A percentile compares a stretch with the other conserved stretches of the same genome.
phyloP scores from a whole-genome alignment of 2,329 filamentous ascomycete species.

The Peltaster fructicola region DNA sequence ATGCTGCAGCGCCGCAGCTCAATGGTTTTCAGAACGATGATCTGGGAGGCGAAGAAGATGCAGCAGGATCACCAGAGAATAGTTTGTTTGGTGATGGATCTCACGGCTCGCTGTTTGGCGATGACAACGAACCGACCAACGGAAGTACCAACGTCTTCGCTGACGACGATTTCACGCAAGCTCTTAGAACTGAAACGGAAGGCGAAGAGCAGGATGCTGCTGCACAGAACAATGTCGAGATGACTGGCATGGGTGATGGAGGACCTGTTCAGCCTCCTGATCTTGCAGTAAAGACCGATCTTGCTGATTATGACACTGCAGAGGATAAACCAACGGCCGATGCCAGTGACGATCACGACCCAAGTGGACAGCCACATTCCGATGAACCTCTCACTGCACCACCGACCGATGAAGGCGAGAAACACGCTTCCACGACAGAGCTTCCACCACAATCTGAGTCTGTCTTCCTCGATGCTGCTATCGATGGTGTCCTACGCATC shows the following conservation, averaged over 20 bases:
- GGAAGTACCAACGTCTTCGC: constrained; percentile 40
- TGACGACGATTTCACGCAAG: constrained; percentile 67
- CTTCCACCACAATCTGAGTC: constrained; percentile 43
- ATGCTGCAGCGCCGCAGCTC: constrained; percentile 37
- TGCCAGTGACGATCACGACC: constrained; percentile 1
- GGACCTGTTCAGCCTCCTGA: constrained; percentile 25
- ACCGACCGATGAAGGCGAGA: constrained; percentile 17
- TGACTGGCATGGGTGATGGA: constrained; percentile 24
- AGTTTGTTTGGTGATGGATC: constrained; percentile 74
- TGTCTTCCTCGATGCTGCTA: constrained; percentile 75
- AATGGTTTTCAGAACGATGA: constrained; percentile 33
- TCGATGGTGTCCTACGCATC: constrained; percentile 75
- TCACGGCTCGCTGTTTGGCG: constrained; percentile 59
- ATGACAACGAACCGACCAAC: constrained; percentile 29
- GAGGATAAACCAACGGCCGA: too few relatives aligned
- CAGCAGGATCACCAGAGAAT: constrained; percentile 48
- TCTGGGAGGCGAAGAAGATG: constrained; percentile 35
- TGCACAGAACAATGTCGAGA: constrained; percentile 21
- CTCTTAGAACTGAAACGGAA: constrained; percentile 41
- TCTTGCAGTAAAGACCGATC: constrained; percentile 5
- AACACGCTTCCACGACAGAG: constrained; percentile 11
- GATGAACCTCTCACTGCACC: constrained; percentile 26
- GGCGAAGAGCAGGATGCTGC: constrained; percentile 18
- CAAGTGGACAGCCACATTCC: constrained; percentile 22
- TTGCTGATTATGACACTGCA: too few relatives aligned